phyloP scores from a whole-genome alignment of 257 asterid species.

The Cinchona pubescens region DNA sequence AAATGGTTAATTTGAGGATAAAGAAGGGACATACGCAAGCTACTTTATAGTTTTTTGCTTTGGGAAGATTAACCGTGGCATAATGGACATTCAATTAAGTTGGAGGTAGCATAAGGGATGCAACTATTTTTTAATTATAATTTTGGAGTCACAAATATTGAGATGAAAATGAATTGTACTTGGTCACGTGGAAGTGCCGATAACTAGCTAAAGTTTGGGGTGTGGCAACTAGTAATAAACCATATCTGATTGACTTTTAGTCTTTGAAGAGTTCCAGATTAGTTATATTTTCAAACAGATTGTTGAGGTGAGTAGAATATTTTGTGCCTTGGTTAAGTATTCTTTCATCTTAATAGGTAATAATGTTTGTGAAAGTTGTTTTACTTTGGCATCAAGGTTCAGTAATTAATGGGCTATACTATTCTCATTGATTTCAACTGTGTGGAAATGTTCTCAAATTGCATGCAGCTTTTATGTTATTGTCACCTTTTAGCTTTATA shows the following conservation, averaged over 20 bases:
- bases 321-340: not conserved
- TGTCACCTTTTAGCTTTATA: not conserved
- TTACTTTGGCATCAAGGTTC: not conserved
- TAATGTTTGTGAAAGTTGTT: not conserved
- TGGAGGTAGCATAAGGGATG: not conserved
- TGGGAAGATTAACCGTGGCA: not conserved
- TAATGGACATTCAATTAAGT: not conserved
- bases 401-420: not conserved
- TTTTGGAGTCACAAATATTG: not conserved
- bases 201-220: not conserved
- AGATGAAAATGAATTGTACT: not conserved
- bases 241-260: not conserved
- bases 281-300: not conserved
- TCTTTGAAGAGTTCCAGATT: not conserved
- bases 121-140: not conserved
- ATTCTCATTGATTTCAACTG: not conserved
- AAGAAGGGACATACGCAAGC: not conserved
- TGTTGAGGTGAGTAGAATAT: not conserved
- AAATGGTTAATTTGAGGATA: not conserved
- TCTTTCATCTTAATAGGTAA: not conserved
- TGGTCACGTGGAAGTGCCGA: not conserved
- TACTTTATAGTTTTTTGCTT: not conserved
- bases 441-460: not conserved
- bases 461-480: not conserved
- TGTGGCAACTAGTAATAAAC: not conserved